Base-by-base conservation (phyloP, 2,329 filamentous ascomycete genomes). In the Neofusicoccum parvum region DNA sequence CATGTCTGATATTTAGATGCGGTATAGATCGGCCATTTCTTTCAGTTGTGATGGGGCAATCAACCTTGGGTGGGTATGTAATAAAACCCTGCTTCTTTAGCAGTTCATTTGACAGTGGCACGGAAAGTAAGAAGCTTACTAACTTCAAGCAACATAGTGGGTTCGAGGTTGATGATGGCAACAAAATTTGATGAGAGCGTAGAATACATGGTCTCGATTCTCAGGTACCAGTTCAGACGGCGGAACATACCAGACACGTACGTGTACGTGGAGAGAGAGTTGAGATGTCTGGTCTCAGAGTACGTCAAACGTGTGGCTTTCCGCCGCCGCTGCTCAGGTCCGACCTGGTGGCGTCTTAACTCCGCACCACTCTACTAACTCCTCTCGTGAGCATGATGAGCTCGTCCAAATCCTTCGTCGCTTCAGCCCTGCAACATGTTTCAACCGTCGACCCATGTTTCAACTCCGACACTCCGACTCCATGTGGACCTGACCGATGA, bases 391-490 rank as follows among this genome's bases (percentile, higher is more conserved):
- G 39, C 6, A 45, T 12, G 6, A 37, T 1, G 36, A 56, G 6
- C 17, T 12, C 14, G 17, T 36, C 54, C 36, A 34, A 45, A 45
- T 32, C 39, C 54, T 17, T 46, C 39, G 39, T n/a, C 14, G 20
- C 14, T 17, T 46, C 39, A 34, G 39, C 54, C 54, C 39, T 46
- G 54, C 23, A 15, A 46, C 54, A 36, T 59, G 54, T 59, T 59
- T 59, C 54, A 59, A 59, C 54, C 5, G 5, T 10, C 17, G 14
- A 34, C 6, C 15, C 15, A 48, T 48, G 56, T 60, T 48, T 60
- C 56, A 59, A 59, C 41, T 11, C 14, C 53, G 20, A 20, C 27
- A 39, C 14, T 39, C 37, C 37, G 37, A 12, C 11, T 11, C 37
- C 37, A 11, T 12, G 17, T 34, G 56, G 56, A 36, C 20, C 41